Evolutionary conservation across 345 rosid species (phyloP), one percentile per base, ranked within the genome.

Genomic region (Gossypium anomalum): DNA sequence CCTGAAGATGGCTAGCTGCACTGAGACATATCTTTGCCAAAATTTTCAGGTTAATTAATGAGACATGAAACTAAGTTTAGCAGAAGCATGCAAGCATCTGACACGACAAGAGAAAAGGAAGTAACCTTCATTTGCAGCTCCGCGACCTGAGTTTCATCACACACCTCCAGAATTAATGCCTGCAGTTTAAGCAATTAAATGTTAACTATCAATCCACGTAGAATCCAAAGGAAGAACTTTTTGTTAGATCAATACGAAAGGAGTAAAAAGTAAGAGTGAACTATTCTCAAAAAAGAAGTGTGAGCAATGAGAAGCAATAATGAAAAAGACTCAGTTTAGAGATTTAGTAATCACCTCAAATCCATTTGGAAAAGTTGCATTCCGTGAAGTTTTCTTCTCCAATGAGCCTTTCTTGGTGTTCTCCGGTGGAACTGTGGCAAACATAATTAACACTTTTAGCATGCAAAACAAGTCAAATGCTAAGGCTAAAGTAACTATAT

Each of bases 81-180:
- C 66, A 73, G 47, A 44, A 65, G 68, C 34, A 48, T 75, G 41
- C 67, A 29, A 70, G 58, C 19, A 52, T 55, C 60, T 45, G 10
- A 60, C 67, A 25, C n/a, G 56, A 22, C 38, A 72, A 57, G 75
- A 73, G 75, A 44, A 47, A 23, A 71, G 74, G 74, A 53, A 68
- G 67, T 79, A 81, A 94, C 99, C 97, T 95, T 95, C 71, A 95
- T 67, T 88, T 92, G 78, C 71, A 95, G 87, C 78, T 91, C 99
- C 44, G 98, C 98, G 75, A 95, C 75, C 80, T 95, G 89, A 23
- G 99, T 95, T 88, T 95, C 94, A 41, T 95, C 98, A 80, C 99
- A 95, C 64, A 95, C 92, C 81, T 95, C 99, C 68, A 83, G 83
- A 63, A 95, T 78, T 80, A 95, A 78, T 73, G 87, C 94, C 99